Conservation (phyloP, 495 filamentous ascomycete genomes). For the Daldinia vernicosa region DNA sequence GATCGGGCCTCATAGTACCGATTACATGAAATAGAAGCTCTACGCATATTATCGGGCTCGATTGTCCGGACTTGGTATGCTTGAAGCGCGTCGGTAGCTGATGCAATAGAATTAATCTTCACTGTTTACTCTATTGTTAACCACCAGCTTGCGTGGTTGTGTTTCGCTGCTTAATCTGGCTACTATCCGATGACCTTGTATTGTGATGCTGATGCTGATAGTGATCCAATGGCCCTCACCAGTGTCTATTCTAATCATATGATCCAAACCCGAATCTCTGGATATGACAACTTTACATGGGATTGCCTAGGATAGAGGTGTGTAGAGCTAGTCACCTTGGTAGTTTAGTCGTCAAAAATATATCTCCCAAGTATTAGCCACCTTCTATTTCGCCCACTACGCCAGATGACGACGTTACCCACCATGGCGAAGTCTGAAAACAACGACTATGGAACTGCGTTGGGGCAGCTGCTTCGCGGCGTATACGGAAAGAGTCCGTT, state of each 20-base stretch:
- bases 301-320: neutral
- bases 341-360: too few relatives aligned
- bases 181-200: neutral
- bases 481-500: neutral
- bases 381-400: neutral
- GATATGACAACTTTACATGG: neutral
- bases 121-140: neutral
- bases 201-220: neutral
- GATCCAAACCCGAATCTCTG: neutral
- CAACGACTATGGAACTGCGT: neutral
- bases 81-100: neutral
- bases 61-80: neutral
- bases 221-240: neutral
- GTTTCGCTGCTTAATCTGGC: neutral
- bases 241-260: neutral
- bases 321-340: neutral
- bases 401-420: slow-evolving; percentile 12
- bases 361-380: neutral
- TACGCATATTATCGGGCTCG: neutral
- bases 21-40: neutral
- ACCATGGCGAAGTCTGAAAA: slow-evolving; percentile 1
- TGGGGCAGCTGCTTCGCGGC: neutral
- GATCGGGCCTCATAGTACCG: neutral
- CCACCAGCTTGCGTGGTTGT: neutral
- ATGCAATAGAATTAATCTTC: neutral